Base-by-base conservation (phyloP, 371 early-diverging fungal species). In the Choanephora cucurbitarum region DNA sequence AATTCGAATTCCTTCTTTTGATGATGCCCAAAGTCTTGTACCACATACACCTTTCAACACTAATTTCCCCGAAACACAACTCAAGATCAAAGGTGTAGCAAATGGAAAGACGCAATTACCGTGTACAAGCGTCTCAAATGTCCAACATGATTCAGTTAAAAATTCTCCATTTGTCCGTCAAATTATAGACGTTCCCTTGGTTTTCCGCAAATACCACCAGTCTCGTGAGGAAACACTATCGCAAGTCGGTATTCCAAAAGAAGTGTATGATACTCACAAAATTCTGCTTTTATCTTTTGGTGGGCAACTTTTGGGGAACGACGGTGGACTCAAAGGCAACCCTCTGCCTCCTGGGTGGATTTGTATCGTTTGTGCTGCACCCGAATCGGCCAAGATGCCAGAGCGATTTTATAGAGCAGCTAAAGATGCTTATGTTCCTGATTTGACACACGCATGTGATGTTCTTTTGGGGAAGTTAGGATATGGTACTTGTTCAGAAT, bases 401-500 rank as follows among this genome's bases (percentile, higher is more conserved):
- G 66, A 62, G 0, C 67, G 75, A 10, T 84, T 84, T 47, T 89
- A 85, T 58, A 57, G 81, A 2, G 83, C 84, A 22, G 76, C 85
- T 0, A 76, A 77, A 40, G 84, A 84, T 52, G 87, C 85, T 6
- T 87, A 85, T 58, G 85, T 91, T 5, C 92, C 92, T 5, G 91
- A 92, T 60, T 63, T 91, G 24, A 82, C 90, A 23, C 79, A 84
- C 39, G 90, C 89, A 6, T 85, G 82, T 3, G 90, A 90, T 61
- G 87, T 86, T 31, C 83, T 91, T 6, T 76, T 90, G 41, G 91
- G 91, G 15, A 92, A 92, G 63, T 62, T 87, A 34, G 92, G 92
- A 4, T 92, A 91, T 66, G 90, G 90, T 28, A 90, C 89, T 1
- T 92, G 92, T 62, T 85, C 89, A 5, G 92, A 92, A 66, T 86